Evolutionary conservation across 2,329 filamentous ascomycete species (phyloP), one percentile per base, ranked within the genome.

Genomic region (Phialocephala subalpina): DNA sequence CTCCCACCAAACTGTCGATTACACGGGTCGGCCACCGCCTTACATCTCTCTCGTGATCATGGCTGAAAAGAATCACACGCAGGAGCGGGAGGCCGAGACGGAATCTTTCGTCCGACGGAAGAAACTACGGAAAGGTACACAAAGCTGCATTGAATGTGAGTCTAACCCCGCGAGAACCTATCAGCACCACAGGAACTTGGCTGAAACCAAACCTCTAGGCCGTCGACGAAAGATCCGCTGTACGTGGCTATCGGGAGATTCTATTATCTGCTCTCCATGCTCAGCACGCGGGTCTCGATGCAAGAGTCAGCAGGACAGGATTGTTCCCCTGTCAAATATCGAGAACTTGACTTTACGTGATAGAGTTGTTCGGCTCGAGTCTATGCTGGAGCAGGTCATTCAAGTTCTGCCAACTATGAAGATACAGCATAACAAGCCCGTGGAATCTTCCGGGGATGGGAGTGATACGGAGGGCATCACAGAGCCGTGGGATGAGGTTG

Each of bases 211-310:
- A 33, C 25, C 33, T n/a, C 27, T 27, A 83, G 82, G 82, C 64
- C 79, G 82, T 56, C 78, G 81, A 18, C 79, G 82, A 52, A 84
- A 83, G 72, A 82, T 82, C 35, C 77, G 81, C 55, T 83, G 82
- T 70, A 79, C 78, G 52, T 82, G 76, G 63, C 65, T 77, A 9
- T 36, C 49, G 11, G 79, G 79, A 49, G 79, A 79, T 60, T 73
- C 77, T 22, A 25, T n/a, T 27, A 74, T 79, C n/a, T 84, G 81
- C 69, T 77, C 77, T 7, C 76, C 80, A 66, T 83, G 82, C 72
- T 80, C 79, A 64, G 77, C 78, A 40, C 76, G 80, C n/a, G 80
- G 80, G 9, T 80, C 78, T 52, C 72, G 76, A 65, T 81, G 80
- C 71, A 76, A 81, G 64, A 79, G 80, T 64, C 80, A 81, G 77